A percentile compares a stretch with the other conserved stretches of the same genome.
Conservation (phyloP, 2,329 filamentous ascomycete genomes). For the Colletotrichum costaricense region DNA sequence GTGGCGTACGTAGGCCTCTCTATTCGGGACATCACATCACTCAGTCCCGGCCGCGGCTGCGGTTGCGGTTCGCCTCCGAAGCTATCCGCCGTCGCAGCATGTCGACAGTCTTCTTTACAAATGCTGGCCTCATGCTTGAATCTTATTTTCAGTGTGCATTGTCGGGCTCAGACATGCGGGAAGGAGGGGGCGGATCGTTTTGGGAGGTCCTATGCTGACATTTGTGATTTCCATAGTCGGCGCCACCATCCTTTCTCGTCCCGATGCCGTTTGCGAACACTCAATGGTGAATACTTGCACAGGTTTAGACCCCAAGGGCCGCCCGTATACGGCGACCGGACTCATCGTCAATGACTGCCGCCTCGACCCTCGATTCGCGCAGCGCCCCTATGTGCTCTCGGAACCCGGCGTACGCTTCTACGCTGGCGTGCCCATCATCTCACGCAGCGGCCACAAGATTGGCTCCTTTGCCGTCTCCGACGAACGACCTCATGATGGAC, state of each 20-base stretch:
- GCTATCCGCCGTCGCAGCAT: background rate
- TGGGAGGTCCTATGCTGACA: slow-evolving; percentile 22
- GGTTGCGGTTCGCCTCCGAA: background rate
- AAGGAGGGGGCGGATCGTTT: background rate
- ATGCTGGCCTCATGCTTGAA: background rate
- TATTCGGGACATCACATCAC: background rate
- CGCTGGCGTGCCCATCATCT: slow-evolving; percentile 67
- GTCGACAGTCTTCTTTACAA: background rate
- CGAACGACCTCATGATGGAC: slow-evolving; percentile 61
- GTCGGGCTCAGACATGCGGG: background rate
- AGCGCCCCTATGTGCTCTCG: slow-evolving; percentile 45
- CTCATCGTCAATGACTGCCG: slow-evolving; percentile 45
- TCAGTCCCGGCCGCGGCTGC: background rate
- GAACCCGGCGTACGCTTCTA: slow-evolving; percentile 50
- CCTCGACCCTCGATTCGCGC: slow-evolving; percentile 46
- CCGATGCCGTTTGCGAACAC: slow-evolving; percentile 48
- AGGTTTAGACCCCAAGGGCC: slow-evolving; percentile 39
- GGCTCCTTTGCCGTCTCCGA: slow-evolving; percentile 72
- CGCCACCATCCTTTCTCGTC: slow-evolving; percentile 42
- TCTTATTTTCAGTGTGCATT: background rate
- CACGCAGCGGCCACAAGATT: slow-evolving; percentile 64
- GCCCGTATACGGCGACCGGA: slow-evolving; percentile 43
- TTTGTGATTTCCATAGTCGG: slow-evolving; percentile 12
- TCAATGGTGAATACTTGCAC: slow-evolving; percentile 40
- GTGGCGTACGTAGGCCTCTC: slow-evolving; percentile 47